A percentile compares a stretch with the other conserved stretches of the same genome.
phyloP scores from a whole-genome alignment of 2,329 filamentous ascomycete species.

The Trichoderma asperellum region DNA sequence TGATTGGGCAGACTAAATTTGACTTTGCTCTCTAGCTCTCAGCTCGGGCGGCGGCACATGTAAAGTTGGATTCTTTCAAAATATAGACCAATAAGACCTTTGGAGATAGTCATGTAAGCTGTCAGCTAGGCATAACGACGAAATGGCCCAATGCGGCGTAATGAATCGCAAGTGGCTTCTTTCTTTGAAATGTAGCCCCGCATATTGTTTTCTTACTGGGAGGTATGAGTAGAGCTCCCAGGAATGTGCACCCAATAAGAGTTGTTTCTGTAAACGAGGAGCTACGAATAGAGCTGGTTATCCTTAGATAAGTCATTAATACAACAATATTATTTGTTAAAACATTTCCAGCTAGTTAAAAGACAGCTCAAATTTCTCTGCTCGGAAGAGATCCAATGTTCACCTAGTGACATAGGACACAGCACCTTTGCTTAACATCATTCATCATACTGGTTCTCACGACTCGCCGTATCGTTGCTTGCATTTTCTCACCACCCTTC shows the following conservation, averaged over 20 bases:
- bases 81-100: neutral
- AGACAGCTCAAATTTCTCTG: too few species aligned
- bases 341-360: too few species aligned
- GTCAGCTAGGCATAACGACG: neutral
- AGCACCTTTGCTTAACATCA: too few species aligned
- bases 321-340: too few species aligned
- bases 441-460: too few species aligned
- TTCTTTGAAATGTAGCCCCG: neutral
- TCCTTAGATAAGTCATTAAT: too few species aligned
- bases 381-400: too few species aligned
- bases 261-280: neutral
- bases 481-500: too few species aligned
- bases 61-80: neutral
- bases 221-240: neutral
- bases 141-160: neutral
- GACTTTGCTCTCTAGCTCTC: neutral
- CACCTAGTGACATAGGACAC: too few species aligned
- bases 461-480: too few species aligned
- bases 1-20: neutral
- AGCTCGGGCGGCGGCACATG: neutral
- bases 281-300: neutral
- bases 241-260: neutral
- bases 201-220: neutral
- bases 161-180: neutral
- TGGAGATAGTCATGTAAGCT: neutral